Evolutionary conservation across 2,329 filamentous ascomycete species (phyloP).

Genomic region (Colletotrichum lupini): DNA sequence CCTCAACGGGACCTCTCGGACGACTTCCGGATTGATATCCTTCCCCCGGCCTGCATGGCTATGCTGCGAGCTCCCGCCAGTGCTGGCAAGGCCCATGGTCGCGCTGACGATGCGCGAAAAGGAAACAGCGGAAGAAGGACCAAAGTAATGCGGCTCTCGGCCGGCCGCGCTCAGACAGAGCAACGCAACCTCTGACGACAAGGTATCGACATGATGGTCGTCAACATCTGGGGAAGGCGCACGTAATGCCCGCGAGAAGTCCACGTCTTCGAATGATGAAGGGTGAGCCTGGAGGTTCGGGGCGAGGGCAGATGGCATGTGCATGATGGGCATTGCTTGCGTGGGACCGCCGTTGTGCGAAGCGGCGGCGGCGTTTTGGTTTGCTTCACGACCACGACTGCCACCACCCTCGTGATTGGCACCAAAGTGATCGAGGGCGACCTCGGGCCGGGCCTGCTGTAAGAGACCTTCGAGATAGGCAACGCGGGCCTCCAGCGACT

Average conservation of each 20-base stretch:
- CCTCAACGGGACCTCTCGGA: conserved; percentile 12
- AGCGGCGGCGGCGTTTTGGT: not conserved
- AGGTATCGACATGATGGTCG: conserved; percentile 32
- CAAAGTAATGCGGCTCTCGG: conserved; percentile 50
- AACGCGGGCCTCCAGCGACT: conserved; percentile 42
- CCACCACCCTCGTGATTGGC: not conserved
- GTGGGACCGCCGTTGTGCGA: not conserved
- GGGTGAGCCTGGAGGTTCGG: not conserved
- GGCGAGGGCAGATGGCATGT: not conserved
- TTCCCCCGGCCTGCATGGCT: conserved; percentile 5
- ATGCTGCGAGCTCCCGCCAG: conserved; percentile 25
- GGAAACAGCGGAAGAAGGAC: conserved; percentile 47
- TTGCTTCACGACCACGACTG: not conserved
- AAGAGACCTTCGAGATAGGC: conserved; percentile 45
- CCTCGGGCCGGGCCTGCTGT: conserved; percentile 41
- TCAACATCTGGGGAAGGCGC: conserved; percentile 11
- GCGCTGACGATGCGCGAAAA: conserved; percentile 44
- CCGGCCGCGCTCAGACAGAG: conserved; percentile 46
- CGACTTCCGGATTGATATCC: not conserved
- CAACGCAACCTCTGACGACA: conserved; percentile 46
- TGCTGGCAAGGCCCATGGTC: conserved; percentile 36
- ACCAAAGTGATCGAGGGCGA: conserved; percentile 38
- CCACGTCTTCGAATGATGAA: conserved; percentile 1
- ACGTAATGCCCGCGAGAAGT: not conserved
- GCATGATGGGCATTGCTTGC: not conserved